These are phyloP conservation scores for Hirschioporus abietinus DNA, from an alignment of 768 basidiomycete species.

Conservation along the genomic window DNA sequence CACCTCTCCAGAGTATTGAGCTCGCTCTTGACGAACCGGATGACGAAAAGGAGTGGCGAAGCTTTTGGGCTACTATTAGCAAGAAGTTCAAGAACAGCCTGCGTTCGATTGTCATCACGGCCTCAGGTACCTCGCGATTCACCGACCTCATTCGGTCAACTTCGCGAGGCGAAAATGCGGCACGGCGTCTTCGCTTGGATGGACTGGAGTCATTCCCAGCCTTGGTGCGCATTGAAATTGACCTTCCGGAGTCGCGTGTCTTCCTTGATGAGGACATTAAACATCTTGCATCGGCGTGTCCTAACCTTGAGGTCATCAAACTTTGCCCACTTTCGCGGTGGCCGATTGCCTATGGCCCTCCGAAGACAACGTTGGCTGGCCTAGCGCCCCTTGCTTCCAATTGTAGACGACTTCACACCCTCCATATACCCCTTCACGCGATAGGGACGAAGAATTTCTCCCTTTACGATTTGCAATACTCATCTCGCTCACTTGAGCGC, in stretches of 20 bases:
- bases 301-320: slow-evolving; percentile 62
- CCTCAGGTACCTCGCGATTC: slow-evolving; percentile 72
- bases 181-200: slow-evolving; percentile 57
- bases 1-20: slow-evolving; percentile 62
- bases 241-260: slow-evolving; percentile 71
- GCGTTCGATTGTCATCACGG: slow-evolving; percentile 54
- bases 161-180: slow-evolving; percentile 55
- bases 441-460: slow-evolving; percentile 38
- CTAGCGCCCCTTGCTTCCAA: slow-evolving; percentile 50
- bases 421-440: slow-evolving; percentile 63
- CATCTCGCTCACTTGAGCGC: slow-evolving; percentile 63
- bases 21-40: slow-evolving; percentile 78
- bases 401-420: slow-evolving; percentile 59
- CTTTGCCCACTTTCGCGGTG: slow-evolving; percentile 68
- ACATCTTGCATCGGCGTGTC: slow-evolving; percentile 54
- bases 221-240: slow-evolving; percentile 63
- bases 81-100: slow-evolving; percentile 57
- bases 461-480: slow-evolving; percentile 40
- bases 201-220: slow-evolving; percentile 47
- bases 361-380: slow-evolving; percentile 57
- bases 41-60: slow-evolving; percentile 68
- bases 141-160: slow-evolving; percentile 77
- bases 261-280: slow-evolving; percentile 58
- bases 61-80: slow-evolving; percentile 57
- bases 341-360: slow-evolving; percentile 44